Percentiles rank a stretch among this genome's conserved stretches.
Evolutionary conservation across 176 grass and related monocot genomes (phyloP).

Genomic region (Neostapfia colusana): DNA sequence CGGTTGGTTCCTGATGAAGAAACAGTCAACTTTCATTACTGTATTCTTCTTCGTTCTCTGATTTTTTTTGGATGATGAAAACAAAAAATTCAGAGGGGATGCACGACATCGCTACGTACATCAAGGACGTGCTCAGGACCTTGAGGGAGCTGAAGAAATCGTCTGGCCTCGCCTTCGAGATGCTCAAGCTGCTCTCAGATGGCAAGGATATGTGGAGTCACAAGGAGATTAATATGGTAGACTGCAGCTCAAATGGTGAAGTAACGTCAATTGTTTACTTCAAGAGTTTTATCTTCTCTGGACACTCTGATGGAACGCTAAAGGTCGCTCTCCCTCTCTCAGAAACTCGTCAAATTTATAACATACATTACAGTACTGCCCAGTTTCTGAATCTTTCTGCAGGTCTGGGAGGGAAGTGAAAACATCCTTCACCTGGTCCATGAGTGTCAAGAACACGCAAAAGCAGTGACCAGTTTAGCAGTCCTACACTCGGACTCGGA

Average conservation of each 20-base stretch:
- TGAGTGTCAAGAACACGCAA: slow-evolving; percentile 56
- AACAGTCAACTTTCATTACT: too few species aligned
- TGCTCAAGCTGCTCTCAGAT: slow-evolving; percentile 72
- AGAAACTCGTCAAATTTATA: neutral
- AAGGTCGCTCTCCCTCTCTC: slow-evolving; percentile 42
- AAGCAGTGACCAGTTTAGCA: slow-evolving; percentile 58
- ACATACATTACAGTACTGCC: neutral
- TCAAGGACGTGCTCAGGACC: slow-evolving; percentile 64
- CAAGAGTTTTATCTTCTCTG: slow-evolving; percentile 63
- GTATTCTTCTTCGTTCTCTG: neutral
- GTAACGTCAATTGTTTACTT: slow-evolving; percentile 55
- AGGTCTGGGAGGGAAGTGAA: slow-evolving; percentile 69
- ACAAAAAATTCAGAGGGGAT: slow-evolving; percentile 54
- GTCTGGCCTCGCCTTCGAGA: slow-evolving; percentile 61
- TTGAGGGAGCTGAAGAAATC: slow-evolving; percentile 73
- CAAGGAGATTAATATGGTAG: slow-evolving; percentile 55
- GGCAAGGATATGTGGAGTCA: slow-evolving; percentile 79
- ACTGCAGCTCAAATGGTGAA: slow-evolving; percentile 59
- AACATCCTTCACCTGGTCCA: slow-evolving; percentile 46
- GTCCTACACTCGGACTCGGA: slow-evolving; percentile 39
- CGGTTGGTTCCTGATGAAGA: neutral
- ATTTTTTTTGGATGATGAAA: neutral
- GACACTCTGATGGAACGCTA: slow-evolving; percentile 61
- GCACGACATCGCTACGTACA: slow-evolving; percentile 56
- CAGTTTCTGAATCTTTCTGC: slow-evolving; percentile 8